Percentiles rank a stretch among this genome's conserved stretches.
Evolutionary conservation across 495 filamentous ascomycete species (phyloP).

Genomic region (Peziza echinospora): DNA sequence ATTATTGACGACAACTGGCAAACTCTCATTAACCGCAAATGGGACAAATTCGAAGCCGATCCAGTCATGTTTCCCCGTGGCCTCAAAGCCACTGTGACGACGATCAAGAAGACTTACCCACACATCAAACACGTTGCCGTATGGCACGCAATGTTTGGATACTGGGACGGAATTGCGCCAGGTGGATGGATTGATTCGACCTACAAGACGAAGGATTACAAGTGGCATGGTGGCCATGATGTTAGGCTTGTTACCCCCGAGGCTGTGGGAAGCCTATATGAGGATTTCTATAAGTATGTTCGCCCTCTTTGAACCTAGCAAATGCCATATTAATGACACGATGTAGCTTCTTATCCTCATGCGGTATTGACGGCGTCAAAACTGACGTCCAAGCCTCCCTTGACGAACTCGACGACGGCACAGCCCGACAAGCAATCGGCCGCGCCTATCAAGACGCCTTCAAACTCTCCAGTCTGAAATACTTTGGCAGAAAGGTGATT

Average conservation of each 20-base stretch:
- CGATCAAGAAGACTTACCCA: constrained; percentile 46
- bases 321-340: too few relatives aligned
- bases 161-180: constrained; percentile 77
- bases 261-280: constrained; percentile 54
- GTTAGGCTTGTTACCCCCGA: constrained; percentile 47
- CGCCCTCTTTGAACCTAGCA: too few relatives aligned
- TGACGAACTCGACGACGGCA: constrained; percentile 37
- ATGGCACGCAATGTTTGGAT: constrained; percentile 89
- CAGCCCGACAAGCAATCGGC: constrained; percentile 42
- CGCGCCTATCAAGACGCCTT: constrained; percentile 69
- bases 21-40: constrained; percentile 40
- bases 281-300: constrained; percentile 59
- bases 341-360: constrained; percentile 39
- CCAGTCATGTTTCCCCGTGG: constrained; percentile 58
- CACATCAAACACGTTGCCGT: constrained; percentile 71
- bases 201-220: constrained; percentile 41
- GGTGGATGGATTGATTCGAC: constrained; percentile 45
- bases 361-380: constrained; percentile 66
- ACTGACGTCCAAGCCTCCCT: constrained; percentile 77
- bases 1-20: constrained; percentile 99
- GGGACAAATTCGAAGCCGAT: constrained; percentile 66
- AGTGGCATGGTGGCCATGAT: constrained; percentile 17
- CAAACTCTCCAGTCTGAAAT: constrained; percentile 47
- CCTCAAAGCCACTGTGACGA: constrained; percentile 40
- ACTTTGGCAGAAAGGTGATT: constrained; percentile 58